Evolutionary conservation across 2,329 filamentous ascomycete species (phyloP).

Genomic region (Aurifilum marmelostoma): DNA sequence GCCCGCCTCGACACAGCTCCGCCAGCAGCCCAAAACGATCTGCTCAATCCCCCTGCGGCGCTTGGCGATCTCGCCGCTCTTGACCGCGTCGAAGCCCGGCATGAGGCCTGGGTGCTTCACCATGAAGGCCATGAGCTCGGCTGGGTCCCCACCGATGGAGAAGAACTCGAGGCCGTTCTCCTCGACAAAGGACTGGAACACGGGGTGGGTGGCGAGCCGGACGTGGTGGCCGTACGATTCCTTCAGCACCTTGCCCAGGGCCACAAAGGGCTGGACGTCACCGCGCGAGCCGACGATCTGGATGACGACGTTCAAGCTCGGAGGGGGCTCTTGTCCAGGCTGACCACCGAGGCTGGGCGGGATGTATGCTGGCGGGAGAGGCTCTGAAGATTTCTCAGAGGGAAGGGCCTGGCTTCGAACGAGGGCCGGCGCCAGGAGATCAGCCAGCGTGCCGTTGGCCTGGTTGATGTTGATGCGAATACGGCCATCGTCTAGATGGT

Average conservation of each 20-base stretch:
- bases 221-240: conserved; percentile 71
- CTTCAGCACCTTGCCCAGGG: conserved; percentile 67
- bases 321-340: conserved; percentile 59
- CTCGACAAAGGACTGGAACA: conserved; percentile 69
- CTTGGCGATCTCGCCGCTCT: conserved; percentile 75
- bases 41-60: conserved; percentile 75
- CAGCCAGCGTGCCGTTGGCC: conserved; percentile 66
- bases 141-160: conserved; percentile 74
- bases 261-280: conserved; percentile 77
- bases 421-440: conserved; percentile 68
- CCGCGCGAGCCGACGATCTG: conserved; percentile 76
- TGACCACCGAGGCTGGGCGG: conserved; percentile 71
- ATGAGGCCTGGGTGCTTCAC: conserved; percentile 86
- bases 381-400: conserved; percentile 41
- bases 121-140: conserved; percentile 85
- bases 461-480: conserved; percentile 81
- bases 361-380: conserved; percentile 70
- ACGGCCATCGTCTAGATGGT: conserved; percentile 68
- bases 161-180: conserved; percentile 77
- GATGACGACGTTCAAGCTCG: conserved; percentile 70
- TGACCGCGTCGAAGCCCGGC: conserved; percentile 77
- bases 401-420: conserved; percentile 56
- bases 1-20: conserved; percentile 79
- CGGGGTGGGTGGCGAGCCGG: conserved; percentile 72
- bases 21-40: conserved; percentile 85